Base-by-base conservation (phyloP, 2,329 filamentous ascomycete species). In the Colletotrichum brevisporum region DNA sequence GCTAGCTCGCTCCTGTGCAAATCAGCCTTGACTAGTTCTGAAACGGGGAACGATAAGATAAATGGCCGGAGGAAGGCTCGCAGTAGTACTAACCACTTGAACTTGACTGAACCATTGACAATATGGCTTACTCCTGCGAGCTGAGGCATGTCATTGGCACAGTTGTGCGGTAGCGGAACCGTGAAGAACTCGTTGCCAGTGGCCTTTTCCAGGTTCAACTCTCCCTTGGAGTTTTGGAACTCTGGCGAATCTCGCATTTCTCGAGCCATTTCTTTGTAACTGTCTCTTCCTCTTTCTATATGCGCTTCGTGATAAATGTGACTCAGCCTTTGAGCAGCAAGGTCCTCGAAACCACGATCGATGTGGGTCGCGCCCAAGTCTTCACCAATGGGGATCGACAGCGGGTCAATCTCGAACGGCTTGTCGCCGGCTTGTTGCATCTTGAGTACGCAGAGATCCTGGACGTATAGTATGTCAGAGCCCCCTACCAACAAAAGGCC, bases 351-450 rank as follows among this genome's bases (percentile, higher is more conserved):
- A 16, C 51, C 51, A 16, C 51, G 51, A 39, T 54, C 51, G 51
- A 54, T 54, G 41, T 54, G 13, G 51, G 51, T 54, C 27, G 51
- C 51, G 16, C 51, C 51, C 27, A 54, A 54, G 51, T 54, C 16
- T 54, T 54, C 51, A 21, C 51, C 51, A 27, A 54, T 54, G 15
- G 51, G 51, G 27, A 27, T 27, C 5, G 21, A 9, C 51, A 54
- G 16, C 27, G 51, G 51, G 51, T 54, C 51, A n/a, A 54, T 54
- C 18, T 54, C 51, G 27, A 54, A 54, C n/a, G 39, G 51, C 21
- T 39, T 39, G 51, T 27, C 51, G 45, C 45, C 16, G 45, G 45
- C 18, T 16, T 48, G 45, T 48, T 48, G 45, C 45, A 48, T 48
- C 45, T 48, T 48, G 45, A 48, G 45, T 21, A 48, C 16, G 18